Evolutionary conservation across 345 rosid species (phyloP), one percentile per base, ranked within the genome.

Genomic region (Psidium friedrichsthalianum): DNA sequence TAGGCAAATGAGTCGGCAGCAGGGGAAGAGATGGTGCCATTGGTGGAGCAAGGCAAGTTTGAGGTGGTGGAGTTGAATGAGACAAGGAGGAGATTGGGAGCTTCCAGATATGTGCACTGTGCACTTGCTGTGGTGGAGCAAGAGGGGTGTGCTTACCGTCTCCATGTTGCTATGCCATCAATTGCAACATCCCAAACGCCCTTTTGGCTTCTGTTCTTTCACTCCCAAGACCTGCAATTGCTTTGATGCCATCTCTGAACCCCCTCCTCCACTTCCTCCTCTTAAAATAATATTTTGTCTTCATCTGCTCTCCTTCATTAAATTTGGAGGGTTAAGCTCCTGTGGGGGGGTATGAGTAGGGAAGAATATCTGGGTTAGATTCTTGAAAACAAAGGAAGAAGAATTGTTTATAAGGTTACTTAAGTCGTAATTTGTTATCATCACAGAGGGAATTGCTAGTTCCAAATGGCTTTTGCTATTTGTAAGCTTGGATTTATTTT

Each of bases 131-230:
- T 86, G 98, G 98, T 49, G 98, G 98, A 85, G 89, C 97, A 74
- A 94, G 88, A 87, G 94, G 98, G 14, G 80, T 93, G 83, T 97
- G 99, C 85, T 87, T 97, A 88, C 94, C 96, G 25, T 93, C 98
- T 27, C 98, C 99, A 53, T 97, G 99, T 89, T 97, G 99, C 91
- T 97, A 90, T 89, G 98, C 98, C 36, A 95, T 97, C 92, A 95
- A 95, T 83, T 97, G 99, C 96, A 97, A 95, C 90, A 97, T 97
- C 56, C 99, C 99, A 24, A 95, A 97, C 92, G 95, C 88, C 99
- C 99, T 74, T 97, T 94, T 86, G 99, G 99, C 74, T 97, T 93
- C 91, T 97, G 98, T 86, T 94, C 99, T 36, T 97, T 97, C 92
- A 95, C 99, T 85, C 98, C 99, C 90, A 95, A 93, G 89, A 89